Base-by-base conservation (phyloP, 305 asterid species). In the Fraxinus dipetala region DNA sequence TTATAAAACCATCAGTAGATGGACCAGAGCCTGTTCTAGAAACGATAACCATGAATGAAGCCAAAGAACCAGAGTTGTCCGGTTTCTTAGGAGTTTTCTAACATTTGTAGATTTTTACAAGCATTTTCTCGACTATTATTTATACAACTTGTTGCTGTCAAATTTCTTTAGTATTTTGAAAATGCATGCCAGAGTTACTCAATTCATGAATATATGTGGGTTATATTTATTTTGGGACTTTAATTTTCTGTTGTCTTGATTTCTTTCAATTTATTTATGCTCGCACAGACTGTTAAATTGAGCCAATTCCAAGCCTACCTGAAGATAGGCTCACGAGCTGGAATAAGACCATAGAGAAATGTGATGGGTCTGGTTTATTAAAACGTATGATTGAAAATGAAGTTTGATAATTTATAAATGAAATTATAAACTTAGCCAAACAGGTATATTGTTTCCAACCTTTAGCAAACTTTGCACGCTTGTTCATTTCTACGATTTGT, bases 1-100 rank as follows among this genome's bases (percentile, higher is more conserved):
- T 93, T 43, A 92, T 91, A 87, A 92, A 93, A 83, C 98, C 98
- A 45, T 88, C 97, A 2, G 65, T 63, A 63, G 65, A 54, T 18
- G 65, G 26, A 54, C 65, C 65, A 54, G 65, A 18, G 26, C 65
- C 65, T 5, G 65, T 54, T n/a, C 26, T 6, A 54, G 65, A 54
- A n/a, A 54, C 26, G 22, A n/a, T 10, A 6, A 4, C 11, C 26
- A 6, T 0, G 65, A 54, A 54, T 54, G 65, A 54, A n/a, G 65
- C 65, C 10, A 22, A 54, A 54, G 65, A 54, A 18, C 26, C 65
- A n/a, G 65, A 54, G 48, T 26, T 28, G 69, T 7, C 65, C 26
- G 20, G 61, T 48, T 48, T 9, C 26, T 22, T 54, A n/a, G 65
- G 65, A 54, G 65, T 54, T 54, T 54, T 54, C 65, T 54, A 18